Percentiles rank a stretch among this genome's conserved stretches.
phyloP scores from a whole-genome alignment of 2,329 filamentous ascomycete genomes.

The Colletotrichum ledebouriae region DNA sequence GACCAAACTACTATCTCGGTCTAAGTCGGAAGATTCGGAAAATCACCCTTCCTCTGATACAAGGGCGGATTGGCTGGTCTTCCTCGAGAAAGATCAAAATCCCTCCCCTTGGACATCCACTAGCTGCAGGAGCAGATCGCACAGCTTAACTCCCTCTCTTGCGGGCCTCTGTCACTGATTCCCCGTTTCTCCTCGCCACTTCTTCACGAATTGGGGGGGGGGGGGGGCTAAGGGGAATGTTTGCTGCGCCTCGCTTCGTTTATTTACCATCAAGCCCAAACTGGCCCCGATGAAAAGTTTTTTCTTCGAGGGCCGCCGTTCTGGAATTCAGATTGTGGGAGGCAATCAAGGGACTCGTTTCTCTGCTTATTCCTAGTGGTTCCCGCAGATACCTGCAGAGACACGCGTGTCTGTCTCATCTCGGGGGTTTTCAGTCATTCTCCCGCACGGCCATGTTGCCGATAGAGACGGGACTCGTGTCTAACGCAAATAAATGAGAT shows the following conservation, averaged over 20 bases:
- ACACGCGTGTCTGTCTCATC: not conserved
- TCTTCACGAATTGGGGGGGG: not conserved
- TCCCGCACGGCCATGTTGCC: constrained; percentile 5
- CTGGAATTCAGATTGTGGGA: constrained; percentile 19
- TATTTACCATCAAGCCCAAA: not conserved
- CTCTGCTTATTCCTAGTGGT: constrained; percentile 13
- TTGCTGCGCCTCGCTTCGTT: constrained; percentile 5
- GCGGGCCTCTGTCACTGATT: too few relatives aligned
- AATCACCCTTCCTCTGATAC: not conserved
- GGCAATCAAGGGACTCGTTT: constrained; percentile 19
- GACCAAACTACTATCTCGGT: not conserved
- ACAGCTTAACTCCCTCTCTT: too few relatives aligned
- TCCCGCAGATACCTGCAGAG: constrained; percentile 18
- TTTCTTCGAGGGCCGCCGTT: not conserved
- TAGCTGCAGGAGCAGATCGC: not conserved
- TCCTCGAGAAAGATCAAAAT: not conserved
- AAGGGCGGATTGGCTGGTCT: constrained; percentile 3
- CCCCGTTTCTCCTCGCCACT: too few relatives aligned
- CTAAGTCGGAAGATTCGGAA: not conserved
- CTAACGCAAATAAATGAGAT: too few relatives aligned
- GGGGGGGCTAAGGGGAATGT: not conserved
- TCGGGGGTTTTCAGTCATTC: not conserved
- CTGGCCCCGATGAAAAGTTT: not conserved
- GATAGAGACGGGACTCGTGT: not conserved
- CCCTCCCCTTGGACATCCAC: not conserved